Base-by-base conservation (phyloP, 495 filamentous ascomycete species). In the Lasiosphaeria ovina region DNA sequence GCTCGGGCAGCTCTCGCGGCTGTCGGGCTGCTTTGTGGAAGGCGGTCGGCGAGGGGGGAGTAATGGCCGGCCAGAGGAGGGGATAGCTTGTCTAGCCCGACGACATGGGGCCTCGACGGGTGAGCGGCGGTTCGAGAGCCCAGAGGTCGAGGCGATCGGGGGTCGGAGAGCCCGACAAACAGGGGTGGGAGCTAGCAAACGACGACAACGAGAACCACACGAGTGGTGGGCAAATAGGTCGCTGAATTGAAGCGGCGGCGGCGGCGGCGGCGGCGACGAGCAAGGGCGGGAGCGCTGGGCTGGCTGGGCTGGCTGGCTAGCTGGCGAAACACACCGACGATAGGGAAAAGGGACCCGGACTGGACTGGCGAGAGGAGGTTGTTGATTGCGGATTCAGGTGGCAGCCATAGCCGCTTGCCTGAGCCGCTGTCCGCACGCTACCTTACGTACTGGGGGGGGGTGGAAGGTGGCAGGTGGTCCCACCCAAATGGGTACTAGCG, bases 361-460 rank as follows among this genome's bases (percentile, higher is more conserved):
- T 47, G 44, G 16, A n/a, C 8, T 47, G 44, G 44, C 55, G 44
- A 24, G 33, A 38, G 32, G 44, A 47, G 8, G 51, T 36, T 60
- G 55, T 64, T 58, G 62, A 65, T 58, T 65, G 60, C 48, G 60
- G 58, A 35, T 48, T 51, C 44, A 42, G 59, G 54, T 38, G 44
- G 35, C 45, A 58, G 36, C 49, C 51, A 35, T 65, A 65, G 59
- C 63, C 63, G 63, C 63, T 65, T 51, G 62, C 62, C 62, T 64
- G 57, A 42, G 33, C 60, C 55, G 55, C 36, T 36, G 50, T 42
- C 31, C 33, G 48, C 24, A 31, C 54, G 16, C 24, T 32, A 17
- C 9, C 51, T 24, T 24, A 24, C 24, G 24, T 24, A 24, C 24
- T 24, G 24, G 24, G 24, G 24, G 24, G 24, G 24, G 24, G 24